Base-by-base conservation (phyloP, 768 basidiomycete genomes). In the Rhizopogon salebrosus region DNA sequence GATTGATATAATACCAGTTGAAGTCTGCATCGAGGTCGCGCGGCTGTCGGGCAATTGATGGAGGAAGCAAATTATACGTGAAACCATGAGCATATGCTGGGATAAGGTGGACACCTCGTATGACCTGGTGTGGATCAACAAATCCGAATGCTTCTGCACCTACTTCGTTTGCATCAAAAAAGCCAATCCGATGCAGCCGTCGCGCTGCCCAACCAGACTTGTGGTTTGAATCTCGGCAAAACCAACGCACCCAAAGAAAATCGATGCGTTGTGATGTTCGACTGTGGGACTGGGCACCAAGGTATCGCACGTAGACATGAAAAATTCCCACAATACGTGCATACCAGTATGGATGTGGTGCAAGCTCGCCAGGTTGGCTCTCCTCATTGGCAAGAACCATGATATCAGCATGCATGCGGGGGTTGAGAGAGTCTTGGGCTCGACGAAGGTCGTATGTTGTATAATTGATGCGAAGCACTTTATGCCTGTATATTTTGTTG, bases 141-240 rank as follows among this genome's bases (percentile, higher is more conserved):
- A 80, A 80, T 0, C 77, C 75, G 57, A 78, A 80, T 4, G 72
- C 65, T 3, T 58, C 57, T n/a, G 72, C 67, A 14, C 53, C 60
- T 0, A 54, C 45, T 23, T 69, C 64, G 1, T 60, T 34, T 2
- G 54, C 49, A 3, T 60, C 49, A 6, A 77, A 51, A 61, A 77
- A 80, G 0, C 68, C 71, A 11, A 81, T 41, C 8, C 64, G 61
- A n/a, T 71, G 75, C 1, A 78, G 61, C 0, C 63, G 60, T 18
- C 63, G 54, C 0, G 49, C 27, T 5, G 60, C 56, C 52, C 66
- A 66, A 0, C 74, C 70, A 40, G 53, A 60, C 4, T 38, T 40
- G 50, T 58, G 60, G 4, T 36, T 48, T 1, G 50, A 54, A 38
- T 75, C 71, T 3, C 48, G 37, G 2, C 69, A 68, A 49, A 72